These are phyloP conservation scores for Mortierella claussenii DNA, from an alignment of 192 early-diverging fungal species.

Conservation along the genomic window DNA sequence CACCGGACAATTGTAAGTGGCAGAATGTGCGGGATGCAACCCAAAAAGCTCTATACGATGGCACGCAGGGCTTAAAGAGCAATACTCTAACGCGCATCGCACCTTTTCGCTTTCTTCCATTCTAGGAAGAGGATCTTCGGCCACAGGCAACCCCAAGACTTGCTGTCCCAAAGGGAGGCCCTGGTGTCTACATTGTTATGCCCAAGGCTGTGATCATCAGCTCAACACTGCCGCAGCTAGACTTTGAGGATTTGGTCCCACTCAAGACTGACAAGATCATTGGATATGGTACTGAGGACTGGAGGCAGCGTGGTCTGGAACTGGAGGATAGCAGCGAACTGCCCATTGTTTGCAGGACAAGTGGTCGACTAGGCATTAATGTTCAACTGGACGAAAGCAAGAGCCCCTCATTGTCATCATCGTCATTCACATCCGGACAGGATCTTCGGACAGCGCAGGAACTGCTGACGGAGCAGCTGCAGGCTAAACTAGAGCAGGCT, in stretches of 20 bases:
- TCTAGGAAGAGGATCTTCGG: slow-evolving; percentile 45
- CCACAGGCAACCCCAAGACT: slow-evolving; percentile 40
- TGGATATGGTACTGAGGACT: slow-evolving; percentile 44
- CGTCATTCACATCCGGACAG: not conserved
- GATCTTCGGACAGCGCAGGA: slow-evolving; percentile 10
- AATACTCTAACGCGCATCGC: too few relatives aligned
- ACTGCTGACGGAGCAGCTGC: slow-evolving; percentile 20
- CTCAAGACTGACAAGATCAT: slow-evolving; percentile 42
- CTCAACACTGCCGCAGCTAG: slow-evolving; percentile 15
- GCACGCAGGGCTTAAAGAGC: too few relatives aligned
- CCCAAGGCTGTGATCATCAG: slow-evolving; percentile 35
- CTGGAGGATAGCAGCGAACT: slow-evolving; percentile 21
- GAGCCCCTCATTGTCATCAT: not conserved
- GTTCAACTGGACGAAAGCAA: slow-evolving; percentile 15
- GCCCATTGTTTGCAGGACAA: slow-evolving; percentile 29
- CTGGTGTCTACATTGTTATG: slow-evolving; percentile 43
- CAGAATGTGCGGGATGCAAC: too few relatives aligned
- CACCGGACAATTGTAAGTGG: slow-evolving; percentile 35
- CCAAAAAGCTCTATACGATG: too few relatives aligned
- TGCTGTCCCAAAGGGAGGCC: slow-evolving; percentile 42
- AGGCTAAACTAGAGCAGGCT: slow-evolving; percentile 52
- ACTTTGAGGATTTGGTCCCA: slow-evolving; percentile 43
- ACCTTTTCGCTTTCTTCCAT: too few relatives aligned
- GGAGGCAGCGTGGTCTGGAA: slow-evolving; percentile 40
- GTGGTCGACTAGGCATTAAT: slow-evolving; percentile 46